Percentiles rank a stretch among this genome's conserved stretches.
Conservation (phyloP, 192 early-diverging fungal genomes). For the Thamnidium elegans region DNA sequence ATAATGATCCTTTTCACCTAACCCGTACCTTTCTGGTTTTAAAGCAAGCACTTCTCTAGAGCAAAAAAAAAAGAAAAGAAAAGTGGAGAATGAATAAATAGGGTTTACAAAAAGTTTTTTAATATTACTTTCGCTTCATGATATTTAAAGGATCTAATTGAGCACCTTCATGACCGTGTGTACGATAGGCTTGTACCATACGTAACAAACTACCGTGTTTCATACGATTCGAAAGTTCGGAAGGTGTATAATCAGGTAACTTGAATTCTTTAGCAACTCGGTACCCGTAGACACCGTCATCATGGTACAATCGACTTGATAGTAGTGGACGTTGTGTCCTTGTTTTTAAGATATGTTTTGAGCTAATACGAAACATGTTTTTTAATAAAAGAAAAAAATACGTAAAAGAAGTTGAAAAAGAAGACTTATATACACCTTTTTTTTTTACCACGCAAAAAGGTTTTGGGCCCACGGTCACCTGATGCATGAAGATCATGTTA, state of each 20-base stretch:
- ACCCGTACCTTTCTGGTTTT: slow-evolving; percentile 80
- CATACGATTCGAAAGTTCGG: slow-evolving; percentile 82
- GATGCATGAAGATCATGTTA: slow-evolving; percentile 2
- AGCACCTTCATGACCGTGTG: slow-evolving; percentile 78
- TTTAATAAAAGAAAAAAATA: slow-evolving; percentile 2
- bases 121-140: slow-evolving; percentile 60
- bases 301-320: slow-evolving; percentile 56
- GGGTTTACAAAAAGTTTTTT: too few species aligned
- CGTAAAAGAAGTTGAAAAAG: neutral
- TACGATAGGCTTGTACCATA: slow-evolving; percentile 76
- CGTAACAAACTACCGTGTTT: slow-evolving; percentile 82
- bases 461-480: slow-evolving; percentile 18
- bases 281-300: slow-evolving; percentile 84
- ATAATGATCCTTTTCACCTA: slow-evolving; percentile 56
- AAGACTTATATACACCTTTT: neutral
- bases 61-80: neutral
- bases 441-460: neutral
- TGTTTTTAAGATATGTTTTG: slow-evolving; percentile 2
- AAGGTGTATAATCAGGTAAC: slow-evolving; percentile 76
- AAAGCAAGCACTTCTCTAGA: slow-evolving; percentile 62
- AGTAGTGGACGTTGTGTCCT: neutral
- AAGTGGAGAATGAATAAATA: neutral
- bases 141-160: slow-evolving; percentile 86
- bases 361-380: neutral
- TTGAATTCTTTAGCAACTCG: slow-evolving; percentile 67